A percentile compares a stretch with the other conserved stretches of the same genome.
These are phyloP conservation scores for Neophaeococcomyces aloes DNA, from an alignment of 2,329 filamentous ascomycete species.

Conservation along the genomic window DNA sequence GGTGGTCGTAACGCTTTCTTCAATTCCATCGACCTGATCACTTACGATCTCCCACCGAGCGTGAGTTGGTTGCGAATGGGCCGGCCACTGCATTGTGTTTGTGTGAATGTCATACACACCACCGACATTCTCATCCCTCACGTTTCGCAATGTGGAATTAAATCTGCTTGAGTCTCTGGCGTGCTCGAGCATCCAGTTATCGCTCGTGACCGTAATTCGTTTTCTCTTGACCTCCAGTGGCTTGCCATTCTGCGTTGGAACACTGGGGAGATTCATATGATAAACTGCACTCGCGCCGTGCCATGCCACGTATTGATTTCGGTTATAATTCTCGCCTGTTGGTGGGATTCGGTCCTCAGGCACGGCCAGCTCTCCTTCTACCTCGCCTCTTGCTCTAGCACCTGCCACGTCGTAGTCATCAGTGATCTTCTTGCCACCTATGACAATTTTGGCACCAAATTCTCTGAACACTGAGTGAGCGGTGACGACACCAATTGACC, in stretches of 20 bases:
- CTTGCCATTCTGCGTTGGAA: slow-evolving; percentile 67
- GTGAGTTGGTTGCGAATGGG: slow-evolving; percentile 79
- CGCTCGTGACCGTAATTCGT: slow-evolving; percentile 77
- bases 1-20: slow-evolving; percentile 5
- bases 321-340: slow-evolving; percentile 83
- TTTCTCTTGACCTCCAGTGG: slow-evolving; percentile 66
- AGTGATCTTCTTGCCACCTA: slow-evolving; percentile 72
- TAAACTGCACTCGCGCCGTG: slow-evolving; percentile 94
- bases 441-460: slow-evolving; percentile 87
- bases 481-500: slow-evolving; percentile 92
- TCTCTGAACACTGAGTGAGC: slow-evolving; percentile 94
- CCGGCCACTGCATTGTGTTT: slow-evolving; percentile 79
- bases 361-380: slow-evolving; percentile 85
- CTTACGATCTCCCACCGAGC: slow-evolving; percentile 61
- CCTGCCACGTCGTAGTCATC: slow-evolving; percentile 83
- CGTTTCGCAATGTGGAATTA: slow-evolving; percentile 61
- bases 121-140: slow-evolving; percentile 57
- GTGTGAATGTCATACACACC: slow-evolving; percentile 93
- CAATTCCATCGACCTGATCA: slow-evolving; percentile 15
- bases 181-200: slow-evolving; percentile 96
- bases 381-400: slow-evolving; percentile 62
- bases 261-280: slow-evolving; percentile 66
- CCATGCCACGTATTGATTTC: slow-evolving; percentile 98
- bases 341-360: slow-evolving; percentile 70
- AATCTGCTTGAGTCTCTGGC: slow-evolving; percentile 81